Base-by-base conservation (phyloP, 495 filamentous ascomycete species). In the Evansstolkia leycettana region DNA sequence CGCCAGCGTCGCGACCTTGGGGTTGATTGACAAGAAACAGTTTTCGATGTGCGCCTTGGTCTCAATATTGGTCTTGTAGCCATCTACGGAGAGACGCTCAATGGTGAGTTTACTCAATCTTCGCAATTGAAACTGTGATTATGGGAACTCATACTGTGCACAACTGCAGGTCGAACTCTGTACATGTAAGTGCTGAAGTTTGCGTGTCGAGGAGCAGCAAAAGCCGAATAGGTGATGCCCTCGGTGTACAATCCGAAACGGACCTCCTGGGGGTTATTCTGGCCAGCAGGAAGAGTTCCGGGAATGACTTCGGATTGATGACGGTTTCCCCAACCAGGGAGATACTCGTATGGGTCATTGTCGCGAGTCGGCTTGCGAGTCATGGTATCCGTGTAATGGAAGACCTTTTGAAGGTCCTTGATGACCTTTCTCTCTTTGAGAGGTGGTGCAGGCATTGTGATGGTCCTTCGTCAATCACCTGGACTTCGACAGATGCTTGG, bases 141-240 rank as follows among this genome's bases (percentile, higher is more conserved):
- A 3, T 17, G 25, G 38, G n/a, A 23, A 31, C 27, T 45, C 57
- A 29, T 47, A 64, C 60, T 52, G 30, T 64, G 57, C 33, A 54
- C 60, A 34, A 55, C 57, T 10, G 60, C 50, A 17, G 60, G 60
- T n/a, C 58, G 45, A 11, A 51, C 54, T 2, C 60, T 47, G 33
- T 64, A 62, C 55, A 64, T 57, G 34, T 58, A 64, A 7, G 56
- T 60, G 31, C 56, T 62, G 31, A 57, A 57, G 17, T 64, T 62
- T 7, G 51, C 47, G 27, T 55, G 47, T 6, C 60, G 48, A 8
- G 60, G 60, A 15, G 60, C 60, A 17, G 48, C 51, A 41, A 64
- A 64, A 5, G 60, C 74, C 28, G 65, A 70, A 46, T 76, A 76
- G 7, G 73, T 67, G 15, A 76, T 55, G 1, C 73, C 73, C 55